phyloP scores from a whole-genome alignment of 2,329 filamentous ascomycete genomes.

The Aspergillus pseudoterreus region DNA sequence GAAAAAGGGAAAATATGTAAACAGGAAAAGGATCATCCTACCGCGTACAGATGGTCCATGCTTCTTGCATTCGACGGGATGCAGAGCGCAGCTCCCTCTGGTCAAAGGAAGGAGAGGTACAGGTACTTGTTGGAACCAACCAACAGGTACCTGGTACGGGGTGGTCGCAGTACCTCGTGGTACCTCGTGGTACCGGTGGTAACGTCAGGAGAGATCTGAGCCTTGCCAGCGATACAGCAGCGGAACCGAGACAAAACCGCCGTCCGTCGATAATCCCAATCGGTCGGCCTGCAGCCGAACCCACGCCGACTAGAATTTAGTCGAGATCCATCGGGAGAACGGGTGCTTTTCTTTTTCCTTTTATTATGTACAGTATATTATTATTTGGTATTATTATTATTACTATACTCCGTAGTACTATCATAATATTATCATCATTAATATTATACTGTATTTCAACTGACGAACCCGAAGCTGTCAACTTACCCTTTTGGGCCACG shows the following conservation, averaged over 20 bases:
- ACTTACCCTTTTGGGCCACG: constrained; percentile 20
- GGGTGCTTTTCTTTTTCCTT: constrained; percentile 1
- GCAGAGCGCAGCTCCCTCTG: neutral
- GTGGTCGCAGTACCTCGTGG: neutral
- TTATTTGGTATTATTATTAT: neutral
- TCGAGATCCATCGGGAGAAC: neutral
- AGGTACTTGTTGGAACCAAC: no score
- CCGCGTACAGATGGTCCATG: neutral
- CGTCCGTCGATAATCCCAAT: constrained; percentile 11
- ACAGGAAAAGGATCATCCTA: neutral
- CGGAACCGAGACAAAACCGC: neutral
- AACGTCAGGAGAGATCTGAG: neutral
- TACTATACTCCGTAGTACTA: no score
- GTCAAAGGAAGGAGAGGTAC: no score
- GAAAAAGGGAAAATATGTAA: neutral
- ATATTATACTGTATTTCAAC: neutral
- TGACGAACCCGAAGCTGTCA: constrained; percentile 28
- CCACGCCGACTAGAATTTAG: constrained; percentile 3
- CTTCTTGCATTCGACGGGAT: neutral
- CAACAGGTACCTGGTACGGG: no score
- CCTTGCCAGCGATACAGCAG: neutral
- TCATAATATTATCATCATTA: neutral
- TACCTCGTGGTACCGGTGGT: neutral
- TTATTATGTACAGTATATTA: constrained; percentile 2
- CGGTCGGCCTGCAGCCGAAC: constrained; percentile 17